These are phyloP conservation scores for Plenodomus lindquistii DNA, from an alignment of 2,329 filamentous ascomycete species.

Conservation along the genomic window DNA sequence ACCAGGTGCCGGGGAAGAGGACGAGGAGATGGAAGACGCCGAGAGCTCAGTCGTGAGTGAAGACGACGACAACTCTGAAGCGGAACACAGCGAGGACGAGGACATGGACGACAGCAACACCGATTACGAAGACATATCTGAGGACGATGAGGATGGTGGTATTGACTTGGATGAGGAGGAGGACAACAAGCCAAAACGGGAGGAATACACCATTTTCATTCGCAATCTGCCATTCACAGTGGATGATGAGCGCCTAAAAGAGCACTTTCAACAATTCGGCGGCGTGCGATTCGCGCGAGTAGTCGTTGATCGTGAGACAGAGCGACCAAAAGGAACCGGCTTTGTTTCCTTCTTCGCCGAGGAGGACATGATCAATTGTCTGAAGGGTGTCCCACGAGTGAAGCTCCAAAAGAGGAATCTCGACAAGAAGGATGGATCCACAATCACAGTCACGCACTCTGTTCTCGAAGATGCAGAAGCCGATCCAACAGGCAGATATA, in stretches of 20 bases:
- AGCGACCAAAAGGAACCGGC: constrained; percentile 85
- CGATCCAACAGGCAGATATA: constrained; percentile 84
- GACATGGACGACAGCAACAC: constrained; percentile 46
- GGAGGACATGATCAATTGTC: constrained; percentile 75
- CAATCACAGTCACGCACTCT: constrained; percentile 60
- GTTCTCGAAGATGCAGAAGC: constrained; percentile 84
- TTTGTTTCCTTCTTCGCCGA: constrained; percentile 90
- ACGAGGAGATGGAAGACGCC: constrained; percentile 42
- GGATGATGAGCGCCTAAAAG: constrained; percentile 78
- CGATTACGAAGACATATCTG: constrained; percentile 44
- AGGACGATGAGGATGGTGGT: constrained; percentile 48
- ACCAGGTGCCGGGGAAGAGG: constrained; percentile 44
- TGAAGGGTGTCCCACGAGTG: constrained; percentile 69
- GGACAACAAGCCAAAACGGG: constrained; percentile 53
- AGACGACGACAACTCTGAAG: constrained; percentile 50
- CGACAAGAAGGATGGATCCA: constrained; percentile 41
- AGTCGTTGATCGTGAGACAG: constrained; percentile 83
- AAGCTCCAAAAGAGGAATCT: constrained; percentile 44
- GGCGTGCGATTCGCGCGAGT: constrained; percentile 87
- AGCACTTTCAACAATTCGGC: constrained; percentile 88
- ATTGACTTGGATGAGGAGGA: constrained; percentile 33
- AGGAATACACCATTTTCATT: constrained; percentile 82
- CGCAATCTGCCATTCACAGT: constrained; percentile 91
- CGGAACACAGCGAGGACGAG: constrained; percentile 43
- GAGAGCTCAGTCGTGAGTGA: constrained; percentile 43